phyloP scores from a whole-genome alignment of 345 rosid genomes.

The Eucalyptus pauciflora region DNA sequence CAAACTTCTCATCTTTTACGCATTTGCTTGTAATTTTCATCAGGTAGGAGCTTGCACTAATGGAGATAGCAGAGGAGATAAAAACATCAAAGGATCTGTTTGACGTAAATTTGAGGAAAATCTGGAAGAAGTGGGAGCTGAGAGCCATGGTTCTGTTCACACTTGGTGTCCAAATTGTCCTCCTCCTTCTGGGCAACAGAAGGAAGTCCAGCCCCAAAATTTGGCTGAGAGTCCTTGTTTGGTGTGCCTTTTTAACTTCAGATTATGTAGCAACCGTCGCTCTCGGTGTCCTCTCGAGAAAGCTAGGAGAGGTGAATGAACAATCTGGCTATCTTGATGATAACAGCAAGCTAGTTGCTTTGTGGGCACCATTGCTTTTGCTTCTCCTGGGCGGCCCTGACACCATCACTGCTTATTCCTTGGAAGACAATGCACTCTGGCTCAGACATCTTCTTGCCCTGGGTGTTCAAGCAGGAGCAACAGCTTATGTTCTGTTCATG shows the following conservation, averaged over 20 bases:
- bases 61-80: too few relatives aligned
- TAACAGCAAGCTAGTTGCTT: neutral
- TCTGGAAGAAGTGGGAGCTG: neutral
- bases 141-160: neutral
- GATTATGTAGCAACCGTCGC: neutral
- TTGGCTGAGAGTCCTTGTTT: neutral
- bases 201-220: neutral
- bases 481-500: constrained; percentile 14
- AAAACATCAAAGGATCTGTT: too few relatives aligned
- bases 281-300: neutral
- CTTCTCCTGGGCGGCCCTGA: constrained; percentile 16
- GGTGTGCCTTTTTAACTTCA: neutral
- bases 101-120: too few relatives aligned
- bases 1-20: too few relatives aligned
- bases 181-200: neutral
- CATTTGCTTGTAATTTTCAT: too few relatives aligned
- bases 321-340: neutral
- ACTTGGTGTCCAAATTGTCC: neutral
- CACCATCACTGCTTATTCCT: constrained; percentile 8
- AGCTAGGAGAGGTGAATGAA: neutral
- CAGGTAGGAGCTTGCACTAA: too few relatives aligned
- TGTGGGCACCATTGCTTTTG: constrained; percentile 21
- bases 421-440: constrained; percentile 24
- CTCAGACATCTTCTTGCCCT: constrained; percentile 8
- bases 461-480: neutral